Evolutionary conservation across 768 basidiomycete genomes (phyloP).

Genomic region (Rubroboletus satanas): DNA sequence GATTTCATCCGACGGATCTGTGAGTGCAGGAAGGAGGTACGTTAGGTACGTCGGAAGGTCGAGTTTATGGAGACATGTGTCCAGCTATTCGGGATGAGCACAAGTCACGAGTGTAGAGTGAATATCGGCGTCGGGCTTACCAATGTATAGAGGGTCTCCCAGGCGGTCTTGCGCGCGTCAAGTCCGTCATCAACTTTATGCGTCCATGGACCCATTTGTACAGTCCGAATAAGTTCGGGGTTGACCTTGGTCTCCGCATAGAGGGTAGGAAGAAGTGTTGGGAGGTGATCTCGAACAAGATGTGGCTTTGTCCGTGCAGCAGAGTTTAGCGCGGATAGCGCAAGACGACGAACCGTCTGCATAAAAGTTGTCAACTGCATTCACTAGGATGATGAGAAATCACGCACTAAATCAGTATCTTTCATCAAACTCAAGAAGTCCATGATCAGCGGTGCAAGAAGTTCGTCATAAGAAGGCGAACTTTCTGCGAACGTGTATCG

Average conservation of each 20-base stretch:
- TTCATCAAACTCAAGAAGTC: slow-evolving; percentile 89
- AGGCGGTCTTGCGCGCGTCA: slow-evolving; percentile 94
- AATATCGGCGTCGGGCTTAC: slow-evolving; percentile 42
- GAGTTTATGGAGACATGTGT: slow-evolving; percentile 85
- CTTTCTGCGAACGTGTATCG: slow-evolving; percentile 89
- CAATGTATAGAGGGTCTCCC: slow-evolving; percentile 94
- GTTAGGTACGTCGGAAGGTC: slow-evolving; percentile 84
- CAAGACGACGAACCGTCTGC: slow-evolving; percentile 86
- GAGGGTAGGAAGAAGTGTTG: slow-evolving; percentile 69
- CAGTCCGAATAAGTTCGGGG: slow-evolving; percentile 75
- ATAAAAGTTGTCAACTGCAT: background rate
- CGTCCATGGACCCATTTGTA: slow-evolving; percentile 97
- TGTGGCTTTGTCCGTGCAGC: slow-evolving; percentile 94
- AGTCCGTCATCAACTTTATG: slow-evolving; percentile 97
- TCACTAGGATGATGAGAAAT: background rate
- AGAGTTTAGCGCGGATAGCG: slow-evolving; percentile 88
- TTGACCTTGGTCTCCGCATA: slow-evolving; percentile 85
- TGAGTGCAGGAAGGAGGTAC: slow-evolving; percentile 75
- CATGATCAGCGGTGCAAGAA: slow-evolving; percentile 81
- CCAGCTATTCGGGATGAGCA: slow-evolving; percentile 49
- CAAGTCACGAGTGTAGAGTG: background rate
- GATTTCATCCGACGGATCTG: slow-evolving; percentile 92
- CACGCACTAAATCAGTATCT: slow-evolving; percentile 79
- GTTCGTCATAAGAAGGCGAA: slow-evolving; percentile 80
- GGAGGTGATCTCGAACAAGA: slow-evolving; percentile 81